phyloP scores from a whole-genome alignment of 257 asterid species.

The Scutellaria galericulata region DNA sequence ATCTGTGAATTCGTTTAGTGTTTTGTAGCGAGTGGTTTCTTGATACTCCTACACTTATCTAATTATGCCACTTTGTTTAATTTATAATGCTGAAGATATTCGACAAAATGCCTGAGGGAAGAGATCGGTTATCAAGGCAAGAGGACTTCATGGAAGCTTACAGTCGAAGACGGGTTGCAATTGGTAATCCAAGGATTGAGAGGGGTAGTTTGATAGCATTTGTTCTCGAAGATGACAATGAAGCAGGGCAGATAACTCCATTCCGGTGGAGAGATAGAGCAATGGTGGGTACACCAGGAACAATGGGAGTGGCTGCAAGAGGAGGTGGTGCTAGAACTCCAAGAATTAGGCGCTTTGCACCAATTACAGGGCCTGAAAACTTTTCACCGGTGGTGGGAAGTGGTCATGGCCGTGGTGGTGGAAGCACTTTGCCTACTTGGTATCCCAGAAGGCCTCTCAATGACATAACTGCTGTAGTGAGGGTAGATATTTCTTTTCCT shows the following conservation, averaged over 20 bases:
- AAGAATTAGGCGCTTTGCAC: slow-evolving; percentile 41
- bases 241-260: slow-evolving; percentile 45
- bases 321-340: slow-evolving; percentile 44
- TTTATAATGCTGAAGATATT: slow-evolving; percentile 28
- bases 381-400: slow-evolving; percentile 45
- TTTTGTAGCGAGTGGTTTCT: not conserved
- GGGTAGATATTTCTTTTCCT: slow-evolving; percentile 29
- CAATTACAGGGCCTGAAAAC: slow-evolving; percentile 47
- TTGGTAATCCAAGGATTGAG: slow-evolving; percentile 32
- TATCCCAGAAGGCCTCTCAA: slow-evolving; percentile 50
- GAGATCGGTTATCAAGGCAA: slow-evolving; percentile 63
- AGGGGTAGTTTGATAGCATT: slow-evolving; percentile 33
- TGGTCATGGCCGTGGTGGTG: slow-evolving; percentile 54
- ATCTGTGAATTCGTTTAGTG: not conserved
- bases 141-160: slow-evolving; percentile 47
- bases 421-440: slow-evolving; percentile 44
- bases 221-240: slow-evolving; percentile 48
- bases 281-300: slow-evolving; percentile 47
- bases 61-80: not conserved
- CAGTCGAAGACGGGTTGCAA: slow-evolving; percentile 44
- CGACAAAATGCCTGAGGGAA: slow-evolving; percentile 61
- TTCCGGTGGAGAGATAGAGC: slow-evolving; percentile 55
- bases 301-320: slow-evolving; percentile 32
- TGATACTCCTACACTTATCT: not conserved
- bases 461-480: slow-evolving; percentile 43